Percentiles rank a stretch among this genome's conserved stretches.
Evolutionary conservation across 768 basidiomycete species (phyloP).

Genomic region (Leccinellum luteum): DNA sequence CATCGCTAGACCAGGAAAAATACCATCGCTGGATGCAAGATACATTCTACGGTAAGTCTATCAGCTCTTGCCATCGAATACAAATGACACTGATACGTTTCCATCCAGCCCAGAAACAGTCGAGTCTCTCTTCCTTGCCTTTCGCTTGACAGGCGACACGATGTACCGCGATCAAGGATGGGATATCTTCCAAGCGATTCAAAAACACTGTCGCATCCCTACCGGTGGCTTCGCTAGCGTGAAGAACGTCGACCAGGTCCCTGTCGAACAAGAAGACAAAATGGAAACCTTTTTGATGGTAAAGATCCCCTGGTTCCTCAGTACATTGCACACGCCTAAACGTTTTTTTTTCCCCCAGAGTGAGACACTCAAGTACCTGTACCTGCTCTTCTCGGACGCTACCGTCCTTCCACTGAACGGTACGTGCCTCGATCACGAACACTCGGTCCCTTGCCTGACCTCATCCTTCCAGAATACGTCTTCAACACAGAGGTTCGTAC

Average conservation of each 20-base stretch:
- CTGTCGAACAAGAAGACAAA: slow-evolving; percentile 70
- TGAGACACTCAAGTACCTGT: slow-evolving; percentile 90
- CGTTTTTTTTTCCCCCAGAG: slow-evolving; percentile 46
- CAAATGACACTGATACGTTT: background rate
- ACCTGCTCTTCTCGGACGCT: slow-evolving; percentile 77
- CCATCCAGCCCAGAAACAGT: slow-evolving; percentile 82
- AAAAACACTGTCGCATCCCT: slow-evolving; percentile 74
- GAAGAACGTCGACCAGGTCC: slow-evolving; percentile 78
- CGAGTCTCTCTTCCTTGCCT: slow-evolving; percentile 91
- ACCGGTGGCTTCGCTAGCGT: slow-evolving; percentile 84
- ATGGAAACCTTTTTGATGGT: slow-evolving; percentile 97
- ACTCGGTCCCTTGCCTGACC: slow-evolving; percentile 7
- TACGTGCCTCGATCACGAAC: slow-evolving; percentile 38
- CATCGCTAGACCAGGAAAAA: slow-evolving; percentile 21
- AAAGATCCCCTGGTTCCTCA: slow-evolving; percentile 22
- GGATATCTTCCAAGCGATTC: slow-evolving; percentile 86
- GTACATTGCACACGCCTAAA: background rate
- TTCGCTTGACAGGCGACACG: slow-evolving; percentile 81
- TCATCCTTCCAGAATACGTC: slow-evolving; percentile 59
- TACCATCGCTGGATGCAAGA: slow-evolving; percentile 70
- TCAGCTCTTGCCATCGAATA: background rate
- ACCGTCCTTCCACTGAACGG: slow-evolving; percentile 69
- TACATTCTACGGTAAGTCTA: slow-evolving; percentile 78
- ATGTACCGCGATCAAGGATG: slow-evolving; percentile 83
- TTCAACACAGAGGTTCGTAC: slow-evolving; percentile 83